phyloP scores from a whole-genome alignment of 2,329 filamentous ascomycete species.

The Myriosclerotinia scirpicola region DNA sequence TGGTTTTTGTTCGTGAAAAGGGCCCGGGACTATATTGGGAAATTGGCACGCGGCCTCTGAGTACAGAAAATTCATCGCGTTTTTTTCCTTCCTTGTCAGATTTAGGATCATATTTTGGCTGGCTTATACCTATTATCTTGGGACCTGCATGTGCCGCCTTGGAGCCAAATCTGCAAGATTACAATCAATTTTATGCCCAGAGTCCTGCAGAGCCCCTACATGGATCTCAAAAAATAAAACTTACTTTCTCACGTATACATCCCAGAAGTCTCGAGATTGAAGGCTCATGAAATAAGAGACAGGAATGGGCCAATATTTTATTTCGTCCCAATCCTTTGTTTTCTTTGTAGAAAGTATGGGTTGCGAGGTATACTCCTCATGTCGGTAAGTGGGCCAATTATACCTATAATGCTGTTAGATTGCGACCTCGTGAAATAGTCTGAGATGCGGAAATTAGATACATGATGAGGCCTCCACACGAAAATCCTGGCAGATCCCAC shows the following conservation, averaged over 20 bases:
- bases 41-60: background rate
- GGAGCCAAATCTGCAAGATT: background rate
- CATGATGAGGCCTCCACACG: background rate
- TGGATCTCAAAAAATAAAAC: background rate
- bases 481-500: background rate
- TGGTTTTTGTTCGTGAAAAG: background rate
- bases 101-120: too few species aligned
- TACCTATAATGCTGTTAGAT: background rate
- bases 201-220: background rate
- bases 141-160: background rate
- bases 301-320: background rate
- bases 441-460: background rate
- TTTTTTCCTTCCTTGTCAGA: too few species aligned
- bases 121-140: background rate
- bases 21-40: background rate
- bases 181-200: background rate
- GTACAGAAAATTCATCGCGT: background rate
- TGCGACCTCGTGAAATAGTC: background rate
- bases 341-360: background rate
- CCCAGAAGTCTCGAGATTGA: constrained; percentile 9
- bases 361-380: background rate
- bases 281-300: constrained; percentile 11
- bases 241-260: constrained; percentile 9
- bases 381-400: constrained; percentile 1
- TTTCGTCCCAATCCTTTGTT: background rate